Conservation (phyloP, 768 basidiomycete species). For the Mycena kentingensis region DNA sequence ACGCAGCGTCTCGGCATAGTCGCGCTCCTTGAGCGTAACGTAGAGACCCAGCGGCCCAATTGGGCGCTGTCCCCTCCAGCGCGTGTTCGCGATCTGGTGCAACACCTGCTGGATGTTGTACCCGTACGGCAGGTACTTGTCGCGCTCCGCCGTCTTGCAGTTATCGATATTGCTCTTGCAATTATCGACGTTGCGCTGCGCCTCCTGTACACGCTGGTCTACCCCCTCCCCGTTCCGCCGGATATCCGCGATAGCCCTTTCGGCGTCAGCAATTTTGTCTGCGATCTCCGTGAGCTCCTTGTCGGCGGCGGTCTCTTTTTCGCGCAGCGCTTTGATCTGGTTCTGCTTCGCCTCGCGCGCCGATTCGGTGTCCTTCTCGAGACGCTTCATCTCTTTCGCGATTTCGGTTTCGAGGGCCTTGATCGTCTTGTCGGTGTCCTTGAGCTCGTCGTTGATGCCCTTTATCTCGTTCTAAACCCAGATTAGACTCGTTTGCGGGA, state of each 20-base stretch:
- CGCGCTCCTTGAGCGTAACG: conserved; percentile 71
- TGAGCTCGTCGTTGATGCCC: conserved; percentile 46
- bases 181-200: not conserved
- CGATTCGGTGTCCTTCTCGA: conserved; percentile 58
- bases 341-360: conserved; percentile 60
- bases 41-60: conserved; percentile 80
- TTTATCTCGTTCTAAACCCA: conserved; percentile 49
- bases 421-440: conserved; percentile 36
- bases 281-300: not conserved
- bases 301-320: not conserved
- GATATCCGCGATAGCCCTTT: not conserved
- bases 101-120: conserved; percentile 59
- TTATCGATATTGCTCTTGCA: conserved; percentile 52
- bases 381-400: conserved; percentile 50
- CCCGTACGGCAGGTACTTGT: conserved; percentile 65
- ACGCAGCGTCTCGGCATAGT: conserved; percentile 70
- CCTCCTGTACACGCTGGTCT: not conserved
- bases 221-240: not conserved
- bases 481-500: no score
- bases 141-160: conserved; percentile 53
- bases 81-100: conserved; percentile 47
- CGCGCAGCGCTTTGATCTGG: conserved; percentile 35
- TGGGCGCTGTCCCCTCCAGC: conserved; percentile 68
- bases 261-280: not conserved
- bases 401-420: conserved; percentile 50